Conservation (phyloP, 495 filamentous ascomycete genomes). For the Apodospora peruviana region DNA sequence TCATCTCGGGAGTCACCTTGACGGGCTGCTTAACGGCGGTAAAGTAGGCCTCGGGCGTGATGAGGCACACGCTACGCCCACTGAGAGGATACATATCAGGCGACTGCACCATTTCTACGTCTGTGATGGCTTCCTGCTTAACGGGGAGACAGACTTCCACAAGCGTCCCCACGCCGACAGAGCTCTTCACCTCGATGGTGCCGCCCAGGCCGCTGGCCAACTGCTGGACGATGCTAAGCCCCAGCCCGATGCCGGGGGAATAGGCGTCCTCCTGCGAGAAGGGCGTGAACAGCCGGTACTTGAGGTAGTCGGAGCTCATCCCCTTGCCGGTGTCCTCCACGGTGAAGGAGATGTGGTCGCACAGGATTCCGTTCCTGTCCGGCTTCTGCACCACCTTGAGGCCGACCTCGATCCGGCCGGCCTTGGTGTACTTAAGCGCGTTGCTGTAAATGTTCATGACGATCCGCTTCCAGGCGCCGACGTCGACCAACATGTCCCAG, state of each 20-base stretch:
- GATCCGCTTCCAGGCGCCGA: slow-evolving; percentile 52
- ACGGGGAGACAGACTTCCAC: slow-evolving; percentile 42
- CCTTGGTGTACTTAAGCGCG: slow-evolving; percentile 70
- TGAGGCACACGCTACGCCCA: slow-evolving; percentile 21
- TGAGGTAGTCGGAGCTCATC: slow-evolving; percentile 64
- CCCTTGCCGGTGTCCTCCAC: slow-evolving; percentile 64
- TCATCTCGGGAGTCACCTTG: slow-evolving; percentile 1
- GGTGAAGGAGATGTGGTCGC: slow-evolving; percentile 16
- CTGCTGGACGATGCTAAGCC: slow-evolving; percentile 63
- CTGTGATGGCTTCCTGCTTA: slow-evolving; percentile 25
- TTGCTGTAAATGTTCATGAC: slow-evolving; percentile 83
- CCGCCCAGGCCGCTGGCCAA: slow-evolving; percentile 57
- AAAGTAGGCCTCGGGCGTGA: slow-evolving; percentile 19
- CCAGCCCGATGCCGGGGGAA: slow-evolving; percentile 62
- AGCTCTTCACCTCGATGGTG: slow-evolving; percentile 45
- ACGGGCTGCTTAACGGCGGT: not conserved
- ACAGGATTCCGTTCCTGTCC: slow-evolving; percentile 3
- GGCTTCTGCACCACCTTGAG: slow-evolving; percentile 34
- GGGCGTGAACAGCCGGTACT: slow-evolving; percentile 59
- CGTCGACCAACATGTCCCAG: slow-evolving; percentile 31
- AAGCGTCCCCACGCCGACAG: slow-evolving; percentile 13
- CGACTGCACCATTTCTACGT: slow-evolving; percentile 9
- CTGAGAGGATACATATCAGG: not conserved
- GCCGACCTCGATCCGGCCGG: slow-evolving; percentile 59
- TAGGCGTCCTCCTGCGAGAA: slow-evolving; percentile 68